Evolutionary conservation across 345 rosid species (phyloP).

Genomic region (Bruguiera gymnorhiza): DNA sequence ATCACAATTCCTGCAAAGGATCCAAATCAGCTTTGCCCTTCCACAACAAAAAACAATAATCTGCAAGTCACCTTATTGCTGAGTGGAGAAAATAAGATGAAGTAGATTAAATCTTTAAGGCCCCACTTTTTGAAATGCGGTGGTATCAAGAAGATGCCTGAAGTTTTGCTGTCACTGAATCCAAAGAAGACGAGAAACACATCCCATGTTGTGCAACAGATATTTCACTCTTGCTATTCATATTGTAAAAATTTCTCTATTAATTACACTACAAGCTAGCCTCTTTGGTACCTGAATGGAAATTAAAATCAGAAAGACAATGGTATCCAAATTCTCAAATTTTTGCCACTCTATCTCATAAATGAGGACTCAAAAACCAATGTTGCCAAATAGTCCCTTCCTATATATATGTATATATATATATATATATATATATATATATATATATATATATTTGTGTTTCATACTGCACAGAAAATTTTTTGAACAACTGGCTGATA

Average conservation of each 20-base stretch:
- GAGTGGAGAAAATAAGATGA: neutral
- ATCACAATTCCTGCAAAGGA: neutral
- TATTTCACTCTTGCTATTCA: neutral
- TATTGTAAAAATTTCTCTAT: neutral
- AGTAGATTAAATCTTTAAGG: neutral
- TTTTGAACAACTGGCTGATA: too few relatives aligned
- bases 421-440: too few relatives aligned
- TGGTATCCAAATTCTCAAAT: too few relatives aligned
- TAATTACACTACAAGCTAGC: neutral
- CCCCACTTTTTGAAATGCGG: neutral
- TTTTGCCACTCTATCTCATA: too few relatives aligned
- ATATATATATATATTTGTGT: too few relatives aligned
- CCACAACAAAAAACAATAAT: neutral
- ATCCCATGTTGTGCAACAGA: neutral
- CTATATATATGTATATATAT: too few relatives aligned
- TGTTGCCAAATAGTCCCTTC: too few relatives aligned
- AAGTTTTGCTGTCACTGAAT: neutral
- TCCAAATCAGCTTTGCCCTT: slow-evolving; percentile 1
- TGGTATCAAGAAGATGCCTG: neutral
- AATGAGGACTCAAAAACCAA: too few relatives aligned
- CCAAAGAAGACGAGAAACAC: neutral
- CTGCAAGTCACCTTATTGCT: neutral
- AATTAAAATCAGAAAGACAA: too few relatives aligned
- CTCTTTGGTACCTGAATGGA: too few relatives aligned
- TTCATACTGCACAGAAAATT: too few relatives aligned